These are phyloP conservation scores for Zasmidium angulare DNA, from an alignment of 2,329 filamentous ascomycete species.

Conservation along the genomic window DNA sequence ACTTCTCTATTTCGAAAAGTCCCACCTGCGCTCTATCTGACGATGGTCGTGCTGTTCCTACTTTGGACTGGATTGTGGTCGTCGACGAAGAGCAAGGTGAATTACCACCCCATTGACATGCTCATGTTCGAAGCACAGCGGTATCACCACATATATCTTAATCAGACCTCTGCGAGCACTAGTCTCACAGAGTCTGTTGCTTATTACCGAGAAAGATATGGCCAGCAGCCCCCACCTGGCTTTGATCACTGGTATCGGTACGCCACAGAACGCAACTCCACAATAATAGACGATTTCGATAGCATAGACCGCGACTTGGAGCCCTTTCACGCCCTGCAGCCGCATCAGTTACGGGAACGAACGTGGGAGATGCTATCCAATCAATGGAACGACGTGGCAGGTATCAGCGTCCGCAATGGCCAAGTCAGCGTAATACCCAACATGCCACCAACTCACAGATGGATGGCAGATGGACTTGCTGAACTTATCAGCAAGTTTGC, in stretches of 20 bases:
- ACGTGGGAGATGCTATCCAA: conserved; percentile 56
- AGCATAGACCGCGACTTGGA: conserved; percentile 58
- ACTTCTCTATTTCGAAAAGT: conserved; percentile 17
- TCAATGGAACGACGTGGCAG: conserved; percentile 57
- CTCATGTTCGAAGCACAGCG: conserved; percentile 52
- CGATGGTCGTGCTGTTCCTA: conserved; percentile 44
- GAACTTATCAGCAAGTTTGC: conserved; percentile 56
- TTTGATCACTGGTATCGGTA: conserved; percentile 63
- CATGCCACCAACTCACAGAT: conserved; percentile 56
- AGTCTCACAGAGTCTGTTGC: conserved; percentile 51
- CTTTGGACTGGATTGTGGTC: conserved; percentile 43
- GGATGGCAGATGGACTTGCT: conserved; percentile 58
- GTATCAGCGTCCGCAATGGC: conserved; percentile 56
- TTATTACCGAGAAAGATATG: conserved; percentile 54
- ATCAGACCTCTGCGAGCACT: conserved; percentile 48
- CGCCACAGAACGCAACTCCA: conserved; percentile 51
- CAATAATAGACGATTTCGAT: conserved; percentile 61
- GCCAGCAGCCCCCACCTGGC: conserved; percentile 56
- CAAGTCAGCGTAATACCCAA: conserved; percentile 50
- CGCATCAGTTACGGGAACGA: conserved; percentile 51
- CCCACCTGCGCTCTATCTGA: conserved; percentile 35
- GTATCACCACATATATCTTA: conserved; percentile 51
- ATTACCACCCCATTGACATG: conserved; percentile 56
- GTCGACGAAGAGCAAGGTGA: conserved; percentile 40
- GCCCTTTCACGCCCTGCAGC: conserved; percentile 55